Conservation (phyloP, 371 early-diverging fungal species). For the Rhizopus sp. region DNA sequence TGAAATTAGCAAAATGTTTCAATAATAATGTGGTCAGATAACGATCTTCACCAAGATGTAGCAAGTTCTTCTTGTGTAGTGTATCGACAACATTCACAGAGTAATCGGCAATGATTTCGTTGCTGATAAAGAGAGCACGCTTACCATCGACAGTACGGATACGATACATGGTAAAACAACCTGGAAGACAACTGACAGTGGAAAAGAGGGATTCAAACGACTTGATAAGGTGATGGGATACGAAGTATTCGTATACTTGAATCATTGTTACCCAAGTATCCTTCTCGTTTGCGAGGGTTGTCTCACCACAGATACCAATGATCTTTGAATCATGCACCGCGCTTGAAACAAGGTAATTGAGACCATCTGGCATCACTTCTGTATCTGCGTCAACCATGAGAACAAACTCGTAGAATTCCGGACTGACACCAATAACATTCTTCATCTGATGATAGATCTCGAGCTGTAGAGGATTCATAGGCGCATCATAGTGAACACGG, state of each 20-base stretch:
- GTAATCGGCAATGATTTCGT: constrained; percentile 92
- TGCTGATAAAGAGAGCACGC: constrained; percentile 86
- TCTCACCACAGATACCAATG: constrained; percentile 95
- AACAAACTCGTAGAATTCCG: constrained; percentile 83
- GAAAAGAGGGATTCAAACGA: constrained; percentile 99
- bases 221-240: constrained; percentile 97
- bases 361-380: constrained; percentile 81
- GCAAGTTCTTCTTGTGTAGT: constrained; percentile 94
- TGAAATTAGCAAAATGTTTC: constrained; percentile 96
- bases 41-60: constrained; percentile 85
- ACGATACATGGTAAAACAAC: constrained; percentile 97
- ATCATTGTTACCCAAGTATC: constrained; percentile 97
- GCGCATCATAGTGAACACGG: constrained; percentile 91
- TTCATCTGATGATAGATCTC: constrained; percentile 94
- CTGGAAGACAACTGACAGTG: constrained; percentile 94
- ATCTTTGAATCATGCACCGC: constrained; percentile 88
- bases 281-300: constrained; percentile 85
- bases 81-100: constrained; percentile 94
- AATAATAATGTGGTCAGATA: constrained; percentile 98
- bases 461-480: constrained; percentile 90
- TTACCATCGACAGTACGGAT: constrained; percentile 79
- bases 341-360: constrained; percentile 83
- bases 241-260: constrained; percentile 99
- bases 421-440: constrained; percentile 88
- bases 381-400: constrained; percentile 98